Conservation (phyloP, 2,329 filamentous ascomycete species). For the Ceratocystis lukuohia region DNA sequence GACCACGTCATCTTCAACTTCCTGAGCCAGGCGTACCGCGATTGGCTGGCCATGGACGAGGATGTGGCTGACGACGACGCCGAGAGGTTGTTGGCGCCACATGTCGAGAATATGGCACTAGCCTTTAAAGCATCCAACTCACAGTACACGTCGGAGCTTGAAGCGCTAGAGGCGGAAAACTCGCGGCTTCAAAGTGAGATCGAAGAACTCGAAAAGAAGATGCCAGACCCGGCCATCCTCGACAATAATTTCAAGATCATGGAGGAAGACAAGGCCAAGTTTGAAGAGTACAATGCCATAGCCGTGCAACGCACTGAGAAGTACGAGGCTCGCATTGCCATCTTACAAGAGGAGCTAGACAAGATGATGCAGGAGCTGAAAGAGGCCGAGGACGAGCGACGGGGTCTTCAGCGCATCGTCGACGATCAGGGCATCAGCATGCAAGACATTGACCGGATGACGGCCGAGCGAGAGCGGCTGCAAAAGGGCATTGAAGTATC, state of each 20-base stretch:
- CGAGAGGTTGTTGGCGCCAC: constrained; percentile 63
- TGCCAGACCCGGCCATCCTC: constrained; percentile 67
- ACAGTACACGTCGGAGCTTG: constrained; percentile 70
- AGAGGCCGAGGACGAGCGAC: constrained; percentile 70
- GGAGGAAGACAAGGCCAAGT: constrained; percentile 88
- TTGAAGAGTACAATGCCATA: constrained; percentile 82
- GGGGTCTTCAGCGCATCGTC: constrained; percentile 67
- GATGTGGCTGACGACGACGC: constrained; percentile 77
- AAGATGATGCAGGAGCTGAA: constrained; percentile 62
- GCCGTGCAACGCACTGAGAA: constrained; percentile 79
- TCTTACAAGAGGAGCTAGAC: constrained; percentile 75
- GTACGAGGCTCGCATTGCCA: constrained; percentile 65
- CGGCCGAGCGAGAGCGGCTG: constrained; percentile 82
- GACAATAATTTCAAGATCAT: constrained; percentile 87
- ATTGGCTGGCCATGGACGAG: constrained; percentile 87
- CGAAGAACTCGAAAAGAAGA: constrained; percentile 75
- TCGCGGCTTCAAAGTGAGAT: constrained; percentile 71
- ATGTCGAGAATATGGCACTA: constrained; percentile 73
- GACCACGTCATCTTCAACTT: constrained; percentile 94
- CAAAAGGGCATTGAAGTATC: constrained; percentile 75
- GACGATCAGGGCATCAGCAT: constrained; percentile 92
- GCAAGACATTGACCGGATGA: constrained; percentile 98
- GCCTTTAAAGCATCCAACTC: constrained; percentile 79
- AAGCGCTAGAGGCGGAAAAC: constrained; percentile 76
- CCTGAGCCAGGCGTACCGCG: constrained; percentile 74